Base-by-base conservation (phyloP, 306 rosid genomes). In the Dryas octopetala region DNA sequence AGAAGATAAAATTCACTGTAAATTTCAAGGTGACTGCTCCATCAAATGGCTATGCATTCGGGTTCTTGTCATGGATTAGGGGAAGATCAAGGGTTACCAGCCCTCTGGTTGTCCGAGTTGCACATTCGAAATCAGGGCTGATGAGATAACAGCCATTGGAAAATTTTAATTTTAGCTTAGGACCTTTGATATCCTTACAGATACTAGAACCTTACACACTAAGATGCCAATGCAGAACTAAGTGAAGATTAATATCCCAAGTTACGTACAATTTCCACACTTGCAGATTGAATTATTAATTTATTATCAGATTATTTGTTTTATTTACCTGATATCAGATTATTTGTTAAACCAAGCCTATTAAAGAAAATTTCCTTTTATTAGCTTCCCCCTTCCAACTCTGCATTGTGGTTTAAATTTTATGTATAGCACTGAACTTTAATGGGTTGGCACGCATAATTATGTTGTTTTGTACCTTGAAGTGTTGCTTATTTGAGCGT, bases 31-130 rank as follows among this genome's bases (percentile, higher is more conserved):
- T 83, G 79, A 78, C 52, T 6, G 72, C 82, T 76, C 91, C 89
- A 55, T 75, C 90, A 71, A 81, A 82, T 78, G 97, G 88, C 16
- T 91, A 91, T 72, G 65, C 68, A 60, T 91, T 91, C 74, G 97
- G 97, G 70, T 89, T 82, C 82, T 81, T 91, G 78, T 66, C 87
- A 45, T 91, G 97, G 97, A 83, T 57, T 70, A 84, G 82, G 52
- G 32, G 83, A 75, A 79, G 69, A 66, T 79, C 82, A 45, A 82
- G 83, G 60, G 91, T 87, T 69, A 83, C 87, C 6, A 91, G 86
- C 73, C 93, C 97, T 68, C 62, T 91, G 45, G 92, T 85, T 63
- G 91, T 91, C 59, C 78, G 80, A 70, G 84, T 81, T 77, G 84
- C 83, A 45, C 44, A 80, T 77, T 64, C 84, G 12, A 74, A 75